Base-by-base conservation (phyloP, 1,284 basidiomycete genomes). In the Naganishia sp. region DNA sequence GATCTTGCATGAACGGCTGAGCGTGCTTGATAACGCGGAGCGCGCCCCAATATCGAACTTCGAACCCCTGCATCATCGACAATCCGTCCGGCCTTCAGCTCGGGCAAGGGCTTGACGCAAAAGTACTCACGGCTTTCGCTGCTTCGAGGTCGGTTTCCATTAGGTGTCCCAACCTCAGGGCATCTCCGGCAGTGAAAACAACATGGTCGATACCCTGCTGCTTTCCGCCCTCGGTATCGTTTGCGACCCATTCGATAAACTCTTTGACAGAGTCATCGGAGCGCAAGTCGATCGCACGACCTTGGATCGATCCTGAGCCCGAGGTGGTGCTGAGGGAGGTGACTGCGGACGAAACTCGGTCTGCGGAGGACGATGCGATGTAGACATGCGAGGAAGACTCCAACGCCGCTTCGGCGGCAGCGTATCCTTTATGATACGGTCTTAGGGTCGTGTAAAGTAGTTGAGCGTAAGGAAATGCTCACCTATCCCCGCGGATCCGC, bases 401-500 rank as follows among this genome's bases (percentile, higher is more conserved):
- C 10, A 61, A 47, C 13, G 58, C 47, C 15, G 58, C 58, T 61
- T 61, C 58, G 35, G 58, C 58, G 15, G 58, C 58, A 4, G 47
- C 32, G 47, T 43, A 51, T 32, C 58, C 58, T 61, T 42, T 42
- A 6, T 1, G 9, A 11, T 13, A 15, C 31, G 46, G 23, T 18
- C 35, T 39, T 39, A 39, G 35, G 35, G 35, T 13, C 2, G n/a
- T 25, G 21, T 5, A 15, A 21, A 13, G 23, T 2, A 7, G 42
- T 15, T 21, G 23, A 35, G n/a, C 2, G 32, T 2, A 3, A 5
- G 9, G 46, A 25, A 32, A 31, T 3, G 42, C 58, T n/a, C 18
- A 47, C 58, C 58, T 47, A 61, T 51, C 23, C 58, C 58, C 13
- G 58, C 58, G 13, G 58, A 61, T 1, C 58, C 58, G 39, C 58